Percentiles rank a stretch among this genome's conserved stretches.
phyloP scores from a whole-genome alignment of 225 moss, liverwort and hornwort species.

The Neckera pumila region DNA sequence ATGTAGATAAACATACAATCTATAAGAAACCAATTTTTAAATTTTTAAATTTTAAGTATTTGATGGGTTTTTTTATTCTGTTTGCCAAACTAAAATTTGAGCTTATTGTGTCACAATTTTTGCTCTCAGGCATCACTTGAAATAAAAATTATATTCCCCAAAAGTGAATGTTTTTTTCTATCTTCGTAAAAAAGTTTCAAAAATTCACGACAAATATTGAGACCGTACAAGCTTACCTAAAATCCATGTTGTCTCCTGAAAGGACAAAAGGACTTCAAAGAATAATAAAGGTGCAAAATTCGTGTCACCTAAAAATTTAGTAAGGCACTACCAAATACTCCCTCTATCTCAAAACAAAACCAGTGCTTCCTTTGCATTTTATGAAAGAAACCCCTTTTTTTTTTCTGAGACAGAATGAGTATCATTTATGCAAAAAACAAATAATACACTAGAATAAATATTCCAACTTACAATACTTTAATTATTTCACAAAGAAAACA shows the following conservation, averaged over 20 bases:
- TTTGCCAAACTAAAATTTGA: neutral
- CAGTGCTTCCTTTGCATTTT: no score
- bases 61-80: fast-evolving
- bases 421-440: neutral
- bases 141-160: no score
- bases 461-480: neutral
- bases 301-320: neutral
- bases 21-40: neutral
- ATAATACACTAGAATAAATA: neutral
- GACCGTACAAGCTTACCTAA: fast-evolving
- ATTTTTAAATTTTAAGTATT: no score
- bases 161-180: neutral
- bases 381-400: no score
- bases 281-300: neutral
- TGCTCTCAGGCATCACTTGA: no score
- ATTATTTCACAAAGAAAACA: neutral
- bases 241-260: neutral
- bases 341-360: no score
- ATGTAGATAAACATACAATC: neutral
- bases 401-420: no score
- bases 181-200: neutral
- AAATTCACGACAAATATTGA: neutral
- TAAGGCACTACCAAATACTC: no score
- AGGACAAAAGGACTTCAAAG: no score
- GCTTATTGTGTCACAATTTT: neutral